Percentiles rank a stretch among this genome's conserved stretches.
Evolutionary conservation across 495 filamentous ascomycete genomes (phyloP).

Genomic region (Penicillium ucsense): DNA sequence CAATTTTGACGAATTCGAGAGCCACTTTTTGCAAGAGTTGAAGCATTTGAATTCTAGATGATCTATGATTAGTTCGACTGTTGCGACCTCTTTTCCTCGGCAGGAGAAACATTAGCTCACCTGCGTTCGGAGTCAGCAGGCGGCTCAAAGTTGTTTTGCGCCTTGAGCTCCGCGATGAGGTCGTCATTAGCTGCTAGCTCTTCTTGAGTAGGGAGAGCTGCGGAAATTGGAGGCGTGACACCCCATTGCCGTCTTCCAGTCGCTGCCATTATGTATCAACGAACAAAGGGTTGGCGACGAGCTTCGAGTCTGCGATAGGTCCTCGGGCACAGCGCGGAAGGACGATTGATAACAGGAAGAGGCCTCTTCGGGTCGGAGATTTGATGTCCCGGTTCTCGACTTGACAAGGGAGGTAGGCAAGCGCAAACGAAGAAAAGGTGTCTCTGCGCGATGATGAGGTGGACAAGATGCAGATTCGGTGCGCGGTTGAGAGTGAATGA

Average conservation of each 20-base stretch:
- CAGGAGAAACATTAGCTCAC: slow-evolving; percentile 25
- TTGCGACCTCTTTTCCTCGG: too few relatives aligned
- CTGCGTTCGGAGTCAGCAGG: slow-evolving; percentile 69
- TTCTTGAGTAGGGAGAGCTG: slow-evolving; percentile 56
- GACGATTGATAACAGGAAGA: slow-evolving; percentile 10
- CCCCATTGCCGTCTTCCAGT: slow-evolving; percentile 54
- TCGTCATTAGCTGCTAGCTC: slow-evolving; percentile 68
- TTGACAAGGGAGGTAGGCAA: too few relatives aligned
- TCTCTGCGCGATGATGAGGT: too few relatives aligned
- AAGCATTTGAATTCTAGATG: slow-evolving; percentile 42
- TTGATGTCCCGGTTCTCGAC: too few relatives aligned
- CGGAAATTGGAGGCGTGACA: slow-evolving; percentile 77
- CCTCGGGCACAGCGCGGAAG: too few relatives aligned
- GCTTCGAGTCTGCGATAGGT: too few relatives aligned
- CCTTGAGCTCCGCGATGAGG: slow-evolving; percentile 67
- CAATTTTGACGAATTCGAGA: slow-evolving; percentile 73
- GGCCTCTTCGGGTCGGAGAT: too few relatives aligned
- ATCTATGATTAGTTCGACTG: too few relatives aligned
- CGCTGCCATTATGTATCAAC: slow-evolving; percentile 41
- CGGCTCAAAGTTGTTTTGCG: slow-evolving; percentile 84
- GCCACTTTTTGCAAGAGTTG: slow-evolving; percentile 65
- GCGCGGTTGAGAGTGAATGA: slow-evolving; percentile 5
- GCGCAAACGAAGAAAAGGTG: too few relatives aligned
- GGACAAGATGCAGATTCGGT: background rate
- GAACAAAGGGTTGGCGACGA: background rate